Percentiles rank a stretch among this genome's conserved stretches.
phyloP scores from a whole-genome alignment of 2,329 filamentous ascomycete genomes.

The Purpureocillium takamizusanense region DNA sequence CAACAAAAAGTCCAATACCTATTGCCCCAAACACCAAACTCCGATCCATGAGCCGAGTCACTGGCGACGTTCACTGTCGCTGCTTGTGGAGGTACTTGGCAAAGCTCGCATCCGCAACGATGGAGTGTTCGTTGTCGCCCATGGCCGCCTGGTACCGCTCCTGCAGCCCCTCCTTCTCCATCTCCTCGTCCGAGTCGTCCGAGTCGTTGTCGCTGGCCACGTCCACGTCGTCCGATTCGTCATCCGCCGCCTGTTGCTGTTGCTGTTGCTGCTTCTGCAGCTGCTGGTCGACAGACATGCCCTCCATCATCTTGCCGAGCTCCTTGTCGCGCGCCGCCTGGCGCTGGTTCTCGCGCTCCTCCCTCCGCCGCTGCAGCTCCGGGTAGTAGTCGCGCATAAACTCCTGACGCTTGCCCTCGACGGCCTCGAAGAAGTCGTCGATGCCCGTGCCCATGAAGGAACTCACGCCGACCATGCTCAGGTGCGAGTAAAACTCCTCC shows the following conservation, averaged over 20 bases:
- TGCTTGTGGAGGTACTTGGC: conserved; percentile 49
- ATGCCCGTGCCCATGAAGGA: conserved; percentile 88
- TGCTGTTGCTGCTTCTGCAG: conserved; percentile 13
- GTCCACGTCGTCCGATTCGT: conserved; percentile 39
- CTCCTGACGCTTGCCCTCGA: conserved; percentile 77
- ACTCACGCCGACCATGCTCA: conserved; percentile 88
- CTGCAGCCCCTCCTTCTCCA: conserved; percentile 58
- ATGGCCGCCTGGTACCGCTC: conserved; percentile 71
- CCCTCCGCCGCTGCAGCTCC: conserved; percentile 71
- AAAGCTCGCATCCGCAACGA: conserved; percentile 49
- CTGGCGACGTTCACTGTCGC: conserved; percentile 12
- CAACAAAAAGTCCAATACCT: too few relatives aligned
- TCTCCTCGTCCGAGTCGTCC: conserved; percentile 49
- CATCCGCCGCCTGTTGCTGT: conserved; percentile 32
- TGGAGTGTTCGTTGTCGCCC: conserved; percentile 43
- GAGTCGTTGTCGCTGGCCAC: conserved; percentile 49
- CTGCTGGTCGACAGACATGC: conserved; percentile 52
- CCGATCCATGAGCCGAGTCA: background rate
- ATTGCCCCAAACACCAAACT: too few relatives aligned
- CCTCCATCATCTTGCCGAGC: conserved; percentile 87
- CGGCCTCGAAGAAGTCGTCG: conserved; percentile 86
- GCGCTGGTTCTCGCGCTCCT: conserved; percentile 69
- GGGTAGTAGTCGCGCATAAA: conserved; percentile 88
- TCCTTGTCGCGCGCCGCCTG: conserved; percentile 66
- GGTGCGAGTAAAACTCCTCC: conserved; percentile 92